Conservation (phyloP, 106 monocot genomes). For the Acanthochlamys bracteata region DNA sequence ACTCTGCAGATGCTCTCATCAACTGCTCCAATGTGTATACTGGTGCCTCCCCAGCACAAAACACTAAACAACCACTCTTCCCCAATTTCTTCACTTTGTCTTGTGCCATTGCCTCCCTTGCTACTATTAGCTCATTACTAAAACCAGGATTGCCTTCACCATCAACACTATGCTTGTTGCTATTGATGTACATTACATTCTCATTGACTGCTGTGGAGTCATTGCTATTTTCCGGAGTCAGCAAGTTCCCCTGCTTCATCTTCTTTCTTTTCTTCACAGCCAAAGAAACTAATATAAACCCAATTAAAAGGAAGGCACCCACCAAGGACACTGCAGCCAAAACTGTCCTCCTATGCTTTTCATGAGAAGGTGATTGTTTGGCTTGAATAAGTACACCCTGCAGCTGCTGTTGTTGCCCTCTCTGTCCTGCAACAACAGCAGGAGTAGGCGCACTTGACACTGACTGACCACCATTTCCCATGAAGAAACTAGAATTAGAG, state of each 20-base stretch:
- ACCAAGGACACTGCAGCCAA: conserved; percentile 19
- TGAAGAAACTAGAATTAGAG: conserved; percentile 36
- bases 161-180: conserved; percentile 6
- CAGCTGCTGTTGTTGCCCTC: background rate
- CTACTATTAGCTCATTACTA: conserved; percentile 24
- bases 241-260: conserved; percentile 12
- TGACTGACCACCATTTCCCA: conserved; percentile 1
- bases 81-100: conserved; percentile 54
- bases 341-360: conserved; percentile 8
- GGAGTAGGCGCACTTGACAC: conserved; percentile 11
- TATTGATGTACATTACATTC: background rate
- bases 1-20: conserved; percentile 79
- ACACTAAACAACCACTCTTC: conserved; percentile 65
- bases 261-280: conserved; percentile 22
- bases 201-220: background rate
- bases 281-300: conserved; percentile 17
- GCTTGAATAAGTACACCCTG: conserved; percentile 16
- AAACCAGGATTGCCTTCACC: background rate
- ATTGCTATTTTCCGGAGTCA: conserved; percentile 29
- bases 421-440: background rate
- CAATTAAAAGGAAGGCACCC: conserved; percentile 17
- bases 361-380: conserved; percentile 10
- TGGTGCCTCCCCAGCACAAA: conserved; percentile 67
- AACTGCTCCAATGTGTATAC: conserved; percentile 58
- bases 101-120: conserved; percentile 33